These are phyloP conservation scores for Nothopassalora personata DNA, from an alignment of 2,329 filamentous ascomycete genomes.

Conservation along the genomic window DNA sequence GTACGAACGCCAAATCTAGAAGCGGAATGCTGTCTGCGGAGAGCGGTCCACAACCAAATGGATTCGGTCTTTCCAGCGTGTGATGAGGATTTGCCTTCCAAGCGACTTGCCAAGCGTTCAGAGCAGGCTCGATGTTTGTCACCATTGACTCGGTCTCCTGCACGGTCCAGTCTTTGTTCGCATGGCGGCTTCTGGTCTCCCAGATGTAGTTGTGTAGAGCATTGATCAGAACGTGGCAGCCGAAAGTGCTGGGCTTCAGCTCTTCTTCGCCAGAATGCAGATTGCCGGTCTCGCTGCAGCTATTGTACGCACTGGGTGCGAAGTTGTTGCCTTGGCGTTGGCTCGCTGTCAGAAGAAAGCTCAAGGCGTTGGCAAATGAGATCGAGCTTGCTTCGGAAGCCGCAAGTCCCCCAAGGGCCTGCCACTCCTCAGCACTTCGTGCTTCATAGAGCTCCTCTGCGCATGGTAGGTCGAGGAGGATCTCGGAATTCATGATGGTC, in stretches of 20 bases:
- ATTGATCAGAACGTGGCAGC: slow-evolving; percentile 85
- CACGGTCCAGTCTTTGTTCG: slow-evolving; percentile 81
- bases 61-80: slow-evolving; percentile 77
- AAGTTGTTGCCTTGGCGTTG: slow-evolving; percentile 44
- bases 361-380: slow-evolving; percentile 77
- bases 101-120: slow-evolving; percentile 89
- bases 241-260: slow-evolving; percentile 80
- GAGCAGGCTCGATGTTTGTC: slow-evolving; percentile 83
- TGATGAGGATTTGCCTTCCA: slow-evolving; percentile 86
- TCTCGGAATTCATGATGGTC: slow-evolving; percentile 88
- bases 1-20: slow-evolving; percentile 84
- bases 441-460: slow-evolving; percentile 88
- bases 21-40: slow-evolving; percentile 88
- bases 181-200: slow-evolving; percentile 88
- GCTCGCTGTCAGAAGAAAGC: slow-evolving; percentile 72
- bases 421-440: slow-evolving; percentile 76
- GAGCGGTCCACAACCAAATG: slow-evolving; percentile 72
- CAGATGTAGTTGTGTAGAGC: slow-evolving; percentile 97
- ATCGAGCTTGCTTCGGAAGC: slow-evolving; percentile 65
- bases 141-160: slow-evolving; percentile 96
- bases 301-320: slow-evolving; percentile 22
- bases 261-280: slow-evolving; percentile 46
- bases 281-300: slow-evolving; percentile 14
- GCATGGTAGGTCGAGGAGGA: slow-evolving; percentile 80
- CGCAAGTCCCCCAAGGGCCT: slow-evolving; percentile 65